Evolutionary conservation across 441 rosid genomes (phyloP).

Genomic region (Euphorbia corollata): DNA sequence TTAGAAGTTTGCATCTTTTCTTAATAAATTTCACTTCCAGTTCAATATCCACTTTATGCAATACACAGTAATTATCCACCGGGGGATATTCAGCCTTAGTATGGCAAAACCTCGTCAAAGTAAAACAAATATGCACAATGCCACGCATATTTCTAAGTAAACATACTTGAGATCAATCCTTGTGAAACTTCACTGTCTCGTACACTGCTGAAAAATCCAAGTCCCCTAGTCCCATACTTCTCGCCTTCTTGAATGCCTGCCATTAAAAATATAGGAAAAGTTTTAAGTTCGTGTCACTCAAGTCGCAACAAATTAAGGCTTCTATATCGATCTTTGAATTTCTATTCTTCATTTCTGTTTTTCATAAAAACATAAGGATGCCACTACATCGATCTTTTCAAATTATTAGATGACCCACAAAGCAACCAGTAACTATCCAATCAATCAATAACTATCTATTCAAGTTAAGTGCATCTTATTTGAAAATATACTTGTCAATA

Average conservation of each 20-base stretch:
- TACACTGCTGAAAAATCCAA: conserved; percentile 77
- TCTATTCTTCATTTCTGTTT: neutral
- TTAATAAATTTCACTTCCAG: neutral
- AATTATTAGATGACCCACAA: neutral
- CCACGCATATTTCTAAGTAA: neutral
- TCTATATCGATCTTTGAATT: neutral
- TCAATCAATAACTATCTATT: neutral
- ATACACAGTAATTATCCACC: neutral
- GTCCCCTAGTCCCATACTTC: conserved; percentile 79
- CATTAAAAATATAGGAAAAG: neutral
- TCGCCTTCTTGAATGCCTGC: conserved; percentile 87
- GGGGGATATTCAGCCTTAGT: neutral
- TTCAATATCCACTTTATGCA: neutral
- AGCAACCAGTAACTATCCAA: neutral
- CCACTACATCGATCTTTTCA: neutral
- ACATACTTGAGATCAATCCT: conserved; percentile 21
- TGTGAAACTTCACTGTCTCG: conserved; percentile 49
- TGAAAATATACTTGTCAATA: neutral
- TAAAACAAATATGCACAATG: neutral
- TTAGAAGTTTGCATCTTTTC: neutral
- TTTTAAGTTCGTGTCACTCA: conserved; percentile 5
- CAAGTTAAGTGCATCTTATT: neutral
- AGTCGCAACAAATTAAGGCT: neutral
- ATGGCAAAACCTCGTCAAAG: neutral
- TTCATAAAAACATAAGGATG: neutral